A percentile compares a stretch with the other conserved stretches of the same genome.
phyloP scores from a whole-genome alignment of 2,329 filamentous ascomycete species.

The Penicillium sp. region DNA sequence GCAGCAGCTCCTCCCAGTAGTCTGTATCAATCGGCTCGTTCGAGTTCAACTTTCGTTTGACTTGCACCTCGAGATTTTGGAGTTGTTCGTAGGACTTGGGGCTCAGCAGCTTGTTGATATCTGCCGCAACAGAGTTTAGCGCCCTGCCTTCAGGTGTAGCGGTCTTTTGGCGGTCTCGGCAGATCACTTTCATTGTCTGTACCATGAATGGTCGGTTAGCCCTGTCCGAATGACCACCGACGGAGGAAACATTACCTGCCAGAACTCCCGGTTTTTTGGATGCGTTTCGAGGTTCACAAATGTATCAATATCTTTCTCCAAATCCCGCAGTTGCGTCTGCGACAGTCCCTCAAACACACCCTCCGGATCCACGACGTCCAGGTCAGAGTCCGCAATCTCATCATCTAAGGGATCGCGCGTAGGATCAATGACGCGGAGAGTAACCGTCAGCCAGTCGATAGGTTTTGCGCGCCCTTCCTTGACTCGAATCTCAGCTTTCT shows the following conservation, averaged over 20 bases:
- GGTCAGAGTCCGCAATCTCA: constrained; percentile 70
- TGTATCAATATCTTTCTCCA: constrained; percentile 76
- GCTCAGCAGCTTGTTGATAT: constrained; percentile 81
- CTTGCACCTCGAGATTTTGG: constrained; percentile 80
- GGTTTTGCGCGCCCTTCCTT: constrained; percentile 85
- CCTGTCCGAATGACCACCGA: background rate
- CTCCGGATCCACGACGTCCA: constrained; percentile 75
- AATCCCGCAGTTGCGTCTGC: constrained; percentile 63
- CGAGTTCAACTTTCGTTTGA: constrained; percentile 77
- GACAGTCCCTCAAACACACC: constrained; percentile 72
- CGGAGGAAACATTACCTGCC: constrained; percentile 56
- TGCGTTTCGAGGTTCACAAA: constrained; percentile 80
- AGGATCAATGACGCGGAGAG: constrained; percentile 79
- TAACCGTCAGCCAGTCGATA: constrained; percentile 91
- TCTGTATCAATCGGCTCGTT: constrained; percentile 93
- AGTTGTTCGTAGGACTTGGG: constrained; percentile 85
- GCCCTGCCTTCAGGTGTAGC: constrained; percentile 67
- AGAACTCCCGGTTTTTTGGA: constrained; percentile 76
- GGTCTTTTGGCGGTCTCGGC: constrained; percentile 68
- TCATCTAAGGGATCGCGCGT: constrained; percentile 77
- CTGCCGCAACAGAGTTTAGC: constrained; percentile 74
- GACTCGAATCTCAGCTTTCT: constrained; percentile 92
- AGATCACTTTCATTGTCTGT: constrained; percentile 77
- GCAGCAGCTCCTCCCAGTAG: constrained; percentile 92
- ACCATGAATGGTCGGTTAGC: background rate